Conservation (phyloP, 352 stramenopile species). For the Globisporangium solare region DNA sequence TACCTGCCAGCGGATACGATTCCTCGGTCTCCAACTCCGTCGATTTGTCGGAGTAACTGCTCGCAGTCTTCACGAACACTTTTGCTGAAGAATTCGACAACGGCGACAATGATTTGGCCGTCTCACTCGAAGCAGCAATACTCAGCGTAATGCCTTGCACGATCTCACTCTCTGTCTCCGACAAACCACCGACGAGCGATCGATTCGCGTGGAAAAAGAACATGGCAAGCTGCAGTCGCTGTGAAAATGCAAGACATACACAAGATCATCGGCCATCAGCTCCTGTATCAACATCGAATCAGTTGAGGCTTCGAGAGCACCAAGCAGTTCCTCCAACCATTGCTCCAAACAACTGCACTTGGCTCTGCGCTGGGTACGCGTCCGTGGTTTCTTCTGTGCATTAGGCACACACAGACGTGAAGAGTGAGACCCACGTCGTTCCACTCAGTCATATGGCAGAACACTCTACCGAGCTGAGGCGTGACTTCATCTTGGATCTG, state of each 20-base stretch:
- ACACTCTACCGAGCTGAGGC: constrained; percentile 30
- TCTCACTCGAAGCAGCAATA: background rate
- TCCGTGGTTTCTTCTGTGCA: constrained; percentile 36
- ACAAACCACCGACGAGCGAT: constrained; percentile 44
- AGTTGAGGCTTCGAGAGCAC: background rate
- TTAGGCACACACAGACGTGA: no score
- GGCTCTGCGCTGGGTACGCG: constrained; percentile 22
- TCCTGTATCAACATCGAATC: background rate
- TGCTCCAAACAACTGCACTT: constrained; percentile 51
- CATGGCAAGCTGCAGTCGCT: constrained; percentile 65
- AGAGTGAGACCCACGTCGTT: no score
- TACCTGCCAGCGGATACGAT: background rate
- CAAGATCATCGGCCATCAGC: background rate
- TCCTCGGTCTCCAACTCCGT: constrained; percentile 4
- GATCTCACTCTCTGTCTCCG: constrained; percentile 45
- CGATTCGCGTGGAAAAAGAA: constrained; percentile 74
- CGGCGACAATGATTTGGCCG: no score
- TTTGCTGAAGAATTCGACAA: background rate
- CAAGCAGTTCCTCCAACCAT: constrained; percentile 32
- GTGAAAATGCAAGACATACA: constrained; percentile 3
- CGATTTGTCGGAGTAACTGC: background rate
- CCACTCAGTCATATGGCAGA: background rate
- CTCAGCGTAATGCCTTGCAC: constrained; percentile 14
- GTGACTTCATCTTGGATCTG: constrained; percentile 33
- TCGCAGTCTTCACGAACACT: constrained; percentile 5